Evolutionary conservation across 2,329 filamentous ascomycete species (phyloP).

Genomic region (Achaetomium macrosporum): DNA sequence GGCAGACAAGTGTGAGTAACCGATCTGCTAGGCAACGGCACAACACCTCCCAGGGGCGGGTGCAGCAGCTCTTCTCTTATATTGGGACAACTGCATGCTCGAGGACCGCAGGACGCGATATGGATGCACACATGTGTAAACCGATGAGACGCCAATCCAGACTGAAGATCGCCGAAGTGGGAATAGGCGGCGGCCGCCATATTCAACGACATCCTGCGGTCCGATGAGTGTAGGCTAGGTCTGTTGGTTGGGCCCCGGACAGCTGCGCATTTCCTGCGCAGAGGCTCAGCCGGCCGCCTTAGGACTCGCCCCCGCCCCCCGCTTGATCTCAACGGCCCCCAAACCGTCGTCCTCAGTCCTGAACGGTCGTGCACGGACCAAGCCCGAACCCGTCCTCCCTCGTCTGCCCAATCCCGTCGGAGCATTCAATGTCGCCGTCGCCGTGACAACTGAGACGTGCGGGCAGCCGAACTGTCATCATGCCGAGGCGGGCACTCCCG

Average conservation of each 20-base stretch:
- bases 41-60: neutral
- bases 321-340: conserved; percentile 6
- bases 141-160: neutral
- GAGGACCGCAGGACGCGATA: neutral
- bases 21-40: conserved; percentile 10
- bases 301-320: conserved; percentile 2
- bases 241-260: neutral
- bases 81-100: neutral
- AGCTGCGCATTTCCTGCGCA: conserved; percentile 22
- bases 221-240: neutral
- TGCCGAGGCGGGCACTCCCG: neutral
- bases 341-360: conserved; percentile 8
- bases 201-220: neutral
- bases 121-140: neutral
- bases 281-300: conserved; percentile 16
- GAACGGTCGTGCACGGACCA: conserved; percentile 11
- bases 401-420: conserved; percentile 9
- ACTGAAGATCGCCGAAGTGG: neutral
- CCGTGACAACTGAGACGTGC: conserved; percentile 2
- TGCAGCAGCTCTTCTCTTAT: neutral
- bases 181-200: conserved; percentile 15
- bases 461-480: conserved; percentile 1
- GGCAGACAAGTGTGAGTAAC: conserved; percentile 1
- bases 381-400: neutral
- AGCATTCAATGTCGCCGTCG: neutral